Percentiles rank a stretch among this genome's conserved stretches.
Conservation (phyloP, 2,329 filamentous ascomycete species). For the Diaporthe vaccinii region DNA sequence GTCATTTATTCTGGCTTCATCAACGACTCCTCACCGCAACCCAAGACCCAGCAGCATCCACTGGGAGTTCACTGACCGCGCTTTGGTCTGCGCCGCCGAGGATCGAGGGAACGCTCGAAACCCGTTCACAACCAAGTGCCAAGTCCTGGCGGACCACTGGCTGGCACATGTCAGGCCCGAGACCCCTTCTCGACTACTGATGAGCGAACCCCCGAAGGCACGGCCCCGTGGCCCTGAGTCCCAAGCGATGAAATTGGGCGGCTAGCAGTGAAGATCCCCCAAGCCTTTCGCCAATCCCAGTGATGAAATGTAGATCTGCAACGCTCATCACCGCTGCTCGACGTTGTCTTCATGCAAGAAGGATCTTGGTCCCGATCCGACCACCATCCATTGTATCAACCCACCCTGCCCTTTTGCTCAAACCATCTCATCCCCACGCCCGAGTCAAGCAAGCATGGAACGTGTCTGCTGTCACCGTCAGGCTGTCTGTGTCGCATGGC, state of each 20-base stretch:
- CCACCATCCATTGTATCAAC: constrained; percentile 1
- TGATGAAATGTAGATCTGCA: constrained; percentile 34
- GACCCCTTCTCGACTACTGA: neutral
- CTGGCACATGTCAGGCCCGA: constrained; percentile 27
- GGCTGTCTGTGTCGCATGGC: neutral
- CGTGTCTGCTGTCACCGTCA: constrained; percentile 27
- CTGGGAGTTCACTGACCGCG: constrained; percentile 19
- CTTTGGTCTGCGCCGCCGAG: constrained; percentile 15
- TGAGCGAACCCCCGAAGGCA: constrained; percentile 8
- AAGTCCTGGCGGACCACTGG: neutral
- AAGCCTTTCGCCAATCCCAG: constrained; percentile 22
- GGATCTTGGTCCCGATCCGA: constrained; percentile 33
- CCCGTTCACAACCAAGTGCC: neutral
- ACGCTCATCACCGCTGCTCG: constrained; percentile 26
- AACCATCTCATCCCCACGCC: constrained; percentile 27
- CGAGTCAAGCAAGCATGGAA: constrained; percentile 22
- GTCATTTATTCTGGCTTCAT: constrained; percentile 27
- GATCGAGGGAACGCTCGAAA: neutral
- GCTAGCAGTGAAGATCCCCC: constrained; percentile 29
- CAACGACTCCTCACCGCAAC: constrained; percentile 29
- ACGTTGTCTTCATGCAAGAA: constrained; percentile 17
- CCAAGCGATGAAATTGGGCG: constrained; percentile 5
- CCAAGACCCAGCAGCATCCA: constrained; percentile 18
- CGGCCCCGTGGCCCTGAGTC: constrained; percentile 8
- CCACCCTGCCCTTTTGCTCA: neutral